Conservation (phyloP, 352 stramenopile species). For the Phytophthora palmivora region DNA sequence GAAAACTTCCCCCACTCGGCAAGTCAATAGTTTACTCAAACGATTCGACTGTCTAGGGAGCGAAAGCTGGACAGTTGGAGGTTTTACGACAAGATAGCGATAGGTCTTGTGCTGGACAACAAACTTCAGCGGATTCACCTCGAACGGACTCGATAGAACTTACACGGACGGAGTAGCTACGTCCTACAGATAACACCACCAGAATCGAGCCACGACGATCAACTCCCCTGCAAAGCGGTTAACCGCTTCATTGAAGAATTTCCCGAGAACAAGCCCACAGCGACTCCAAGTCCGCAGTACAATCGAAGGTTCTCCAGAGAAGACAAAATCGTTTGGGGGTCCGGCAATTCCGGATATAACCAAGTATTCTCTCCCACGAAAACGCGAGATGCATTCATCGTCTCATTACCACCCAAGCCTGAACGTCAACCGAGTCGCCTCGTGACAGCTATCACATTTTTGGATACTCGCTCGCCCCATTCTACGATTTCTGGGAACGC, state of each 20-base stretch:
- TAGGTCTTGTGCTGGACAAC: slow-evolving; percentile 1
- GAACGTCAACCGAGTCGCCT: slow-evolving; percentile 10
- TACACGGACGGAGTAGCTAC: slow-evolving; percentile 18
- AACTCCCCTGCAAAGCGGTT: neutral
- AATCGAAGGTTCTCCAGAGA: slow-evolving; percentile 17
- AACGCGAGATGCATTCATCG: slow-evolving; percentile 20
- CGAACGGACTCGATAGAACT: neutral
- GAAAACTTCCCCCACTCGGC: neutral
- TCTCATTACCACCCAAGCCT: neutral
- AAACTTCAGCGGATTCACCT: neutral
- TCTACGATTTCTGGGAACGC: slow-evolving; percentile 36
- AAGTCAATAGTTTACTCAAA: slow-evolving; percentile 23
- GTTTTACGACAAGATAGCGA: slow-evolving; percentile 17
- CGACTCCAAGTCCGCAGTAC: slow-evolving; percentile 5
- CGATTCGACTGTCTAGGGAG: slow-evolving; percentile 12
- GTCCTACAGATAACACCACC: slow-evolving; percentile 6
- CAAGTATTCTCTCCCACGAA: slow-evolving; percentile 1
- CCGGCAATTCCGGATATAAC: neutral
- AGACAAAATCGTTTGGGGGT: neutral
- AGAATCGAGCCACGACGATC: neutral
- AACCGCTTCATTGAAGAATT: slow-evolving; percentile 2
- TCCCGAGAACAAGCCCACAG: neutral
- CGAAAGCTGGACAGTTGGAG: slow-evolving; percentile 16
- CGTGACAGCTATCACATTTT: neutral
- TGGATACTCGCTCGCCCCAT: slow-evolving; percentile 5